These are phyloP conservation scores for Phytophthora chlamydospora DNA, from an alignment of 352 stramenopile genomes.

Conservation along the genomic window DNA sequence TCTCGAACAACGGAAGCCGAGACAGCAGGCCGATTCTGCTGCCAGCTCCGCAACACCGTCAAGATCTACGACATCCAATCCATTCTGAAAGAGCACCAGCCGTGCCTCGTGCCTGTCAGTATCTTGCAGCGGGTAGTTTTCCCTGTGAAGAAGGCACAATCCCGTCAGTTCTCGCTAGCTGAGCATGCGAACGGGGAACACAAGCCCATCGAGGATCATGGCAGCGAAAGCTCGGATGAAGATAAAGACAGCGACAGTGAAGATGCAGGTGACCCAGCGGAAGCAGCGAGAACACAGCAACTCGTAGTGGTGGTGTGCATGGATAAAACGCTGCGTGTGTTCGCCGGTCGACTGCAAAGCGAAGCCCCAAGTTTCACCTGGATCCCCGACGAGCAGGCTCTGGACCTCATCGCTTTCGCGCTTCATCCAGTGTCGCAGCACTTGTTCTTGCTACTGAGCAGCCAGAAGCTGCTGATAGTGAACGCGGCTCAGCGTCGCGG, in stretches of 20 bases:
- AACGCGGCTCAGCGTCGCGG: constrained; percentile 33
- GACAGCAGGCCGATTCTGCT: constrained; percentile 60
- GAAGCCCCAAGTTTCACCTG: constrained; percentile 71
- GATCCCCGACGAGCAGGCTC: constrained; percentile 67
- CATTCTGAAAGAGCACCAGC: constrained; percentile 70
- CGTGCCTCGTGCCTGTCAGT: constrained; percentile 60
- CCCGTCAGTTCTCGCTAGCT: no score
- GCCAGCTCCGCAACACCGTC: constrained; percentile 58
- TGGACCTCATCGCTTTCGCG: constrained; percentile 67
- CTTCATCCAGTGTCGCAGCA: constrained; percentile 54
- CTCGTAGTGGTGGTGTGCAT: constrained; percentile 64
- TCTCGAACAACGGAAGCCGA: constrained; percentile 22
- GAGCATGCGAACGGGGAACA: neutral
- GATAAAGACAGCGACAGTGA: constrained; percentile 23
- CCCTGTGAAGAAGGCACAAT: constrained; percentile 15
- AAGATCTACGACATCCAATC: constrained; percentile 70
- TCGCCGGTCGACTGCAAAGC: constrained; percentile 49
- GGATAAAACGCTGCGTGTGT: constrained; percentile 75
- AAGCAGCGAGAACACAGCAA: constrained; percentile 27
- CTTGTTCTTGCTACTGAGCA: constrained; percentile 67
- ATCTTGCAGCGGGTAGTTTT: constrained; percentile 57
- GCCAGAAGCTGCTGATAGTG: constrained; percentile 58
- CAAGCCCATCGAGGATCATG: constrained; percentile 8
- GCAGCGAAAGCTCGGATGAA: constrained; percentile 25
- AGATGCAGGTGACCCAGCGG: neutral